Evolutionary conservation across 2,329 filamentous ascomycete genomes (phyloP).

Genomic region (Pseudophaeomoniella oleicola): DNA sequence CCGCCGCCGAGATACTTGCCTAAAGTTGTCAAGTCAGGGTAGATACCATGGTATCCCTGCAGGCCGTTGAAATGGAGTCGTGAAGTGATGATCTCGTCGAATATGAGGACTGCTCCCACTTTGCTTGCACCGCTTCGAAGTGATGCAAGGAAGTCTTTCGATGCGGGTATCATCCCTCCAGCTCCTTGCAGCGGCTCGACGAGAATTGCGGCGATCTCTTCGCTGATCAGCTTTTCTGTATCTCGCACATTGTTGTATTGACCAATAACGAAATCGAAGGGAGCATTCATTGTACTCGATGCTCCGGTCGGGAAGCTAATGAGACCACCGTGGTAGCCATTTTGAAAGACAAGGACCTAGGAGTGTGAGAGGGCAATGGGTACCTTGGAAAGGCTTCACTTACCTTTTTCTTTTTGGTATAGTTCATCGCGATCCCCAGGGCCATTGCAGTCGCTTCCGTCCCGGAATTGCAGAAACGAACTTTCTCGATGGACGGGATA

Average conservation of each 20-base stretch:
- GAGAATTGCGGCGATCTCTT: conserved; percentile 44
- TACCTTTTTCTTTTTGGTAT: conserved; percentile 49
- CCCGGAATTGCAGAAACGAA: conserved; percentile 51
- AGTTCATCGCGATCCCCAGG: conserved; percentile 37
- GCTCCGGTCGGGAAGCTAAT: conserved; percentile 22
- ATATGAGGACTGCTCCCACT: conserved; percentile 44
- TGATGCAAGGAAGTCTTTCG: conserved; percentile 34
- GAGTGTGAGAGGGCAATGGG: no score
- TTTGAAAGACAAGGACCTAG: conserved; percentile 59
- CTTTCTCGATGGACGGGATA: conserved; percentile 33
- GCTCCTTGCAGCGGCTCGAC: conserved; percentile 53
- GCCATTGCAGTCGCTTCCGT: conserved; percentile 52
- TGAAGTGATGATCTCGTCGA: conserved; percentile 61
- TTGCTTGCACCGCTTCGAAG: conserved; percentile 34
- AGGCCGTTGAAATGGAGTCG: conserved; percentile 40
- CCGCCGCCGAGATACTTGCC: conserved; percentile 57
- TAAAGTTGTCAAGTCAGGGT: conserved; percentile 48
- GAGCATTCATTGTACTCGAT: conserved; percentile 24
- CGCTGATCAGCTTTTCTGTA: conserved; percentile 28
- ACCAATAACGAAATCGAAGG: conserved; percentile 45
- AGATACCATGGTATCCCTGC: conserved; percentile 20
- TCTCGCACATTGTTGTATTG: conserved; percentile 45
- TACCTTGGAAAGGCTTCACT: no score
- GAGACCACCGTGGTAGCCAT: conserved; percentile 63
- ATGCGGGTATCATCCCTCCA: conserved; percentile 42